Percentiles rank a stretch among this genome's conserved stretches.
phyloP scores from a whole-genome alignment of 345 rosid genomes.

The Salix caprea region DNA sequence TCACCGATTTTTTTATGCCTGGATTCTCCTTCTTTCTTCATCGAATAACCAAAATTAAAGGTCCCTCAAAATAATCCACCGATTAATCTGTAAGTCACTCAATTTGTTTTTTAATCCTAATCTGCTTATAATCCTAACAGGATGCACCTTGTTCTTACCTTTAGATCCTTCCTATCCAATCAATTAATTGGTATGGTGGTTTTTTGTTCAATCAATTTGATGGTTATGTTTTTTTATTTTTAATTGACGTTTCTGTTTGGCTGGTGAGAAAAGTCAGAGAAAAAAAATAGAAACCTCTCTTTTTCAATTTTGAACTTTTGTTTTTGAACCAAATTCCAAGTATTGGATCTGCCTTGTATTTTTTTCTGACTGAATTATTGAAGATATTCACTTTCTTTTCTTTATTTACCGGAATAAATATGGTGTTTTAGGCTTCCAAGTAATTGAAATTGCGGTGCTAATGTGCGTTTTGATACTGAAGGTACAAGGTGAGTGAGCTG shows the following conservation, averaged over 20 bases:
- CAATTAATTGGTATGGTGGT: no score
- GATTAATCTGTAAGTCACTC: conserved; percentile 16
- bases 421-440: background rate
- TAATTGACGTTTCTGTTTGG: background rate
- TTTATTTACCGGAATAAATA: background rate
- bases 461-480: conserved; percentile 18
- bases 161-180: background rate
- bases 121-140: background rate
- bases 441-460: background rate
- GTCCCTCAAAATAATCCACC: background rate
- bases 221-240: no score
- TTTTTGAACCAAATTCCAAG: background rate
- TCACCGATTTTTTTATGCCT: background rate
- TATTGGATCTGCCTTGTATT: no score
- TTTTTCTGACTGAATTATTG: no score
- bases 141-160: background rate
- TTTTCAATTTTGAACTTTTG: background rate
- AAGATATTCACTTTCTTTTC: background rate
- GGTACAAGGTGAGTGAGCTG: conserved; percentile 21
- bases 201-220: no score
- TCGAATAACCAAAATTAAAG: background rate
- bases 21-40: background rate
- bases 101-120: background rate
- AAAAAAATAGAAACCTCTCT: no score
- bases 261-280: no score